Evolutionary conservation across 352 stramenopile species (phyloP), one percentile per base, ranked within the genome.

Genomic region (Globisporangium paroecandrum): DNA sequence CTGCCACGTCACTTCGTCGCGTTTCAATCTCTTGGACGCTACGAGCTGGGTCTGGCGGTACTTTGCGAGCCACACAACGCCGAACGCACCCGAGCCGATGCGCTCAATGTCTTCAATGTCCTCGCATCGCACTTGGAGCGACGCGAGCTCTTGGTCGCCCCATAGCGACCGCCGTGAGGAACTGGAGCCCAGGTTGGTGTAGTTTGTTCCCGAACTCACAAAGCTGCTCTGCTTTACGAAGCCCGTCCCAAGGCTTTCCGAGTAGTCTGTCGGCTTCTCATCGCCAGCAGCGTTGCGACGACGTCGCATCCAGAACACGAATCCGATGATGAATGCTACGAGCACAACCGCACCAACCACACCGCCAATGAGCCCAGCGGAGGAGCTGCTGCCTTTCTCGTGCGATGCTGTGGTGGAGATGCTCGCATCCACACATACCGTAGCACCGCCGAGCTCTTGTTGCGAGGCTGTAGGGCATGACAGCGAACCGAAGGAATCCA

Each of bases 141-240:
- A 80, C 15, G 85, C 36, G 65, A 90, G 74, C 10, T 85, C 78
- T 15, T 85, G 70, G 49, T 90, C 82, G 49, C 82, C 79, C 80
- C 80, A 87, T 4, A 88, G 43, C 0, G 79, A 82, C 27, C 61
- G 66, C 8, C 66, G 34, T 10, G 59, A 36, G n/a, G 7, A 62
- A n/a, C 56, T 49, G 20, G 47, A 62, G n/a, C 63, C 60, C 25
- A 66, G 27, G 29, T 66, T 66, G 20, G 46, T 58, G 60, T 66
- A 58, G 46, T 66, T 66, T 20, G 25, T 49, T 4, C 41, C 43
- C 12, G 43, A 54, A 4, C 34, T 41, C 15, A 24, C 15, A 24
- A 47, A 66, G 58, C 58, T 61, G 9, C 15, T 49, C 22, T 69
- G 38, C 20, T 64, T 64, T 13, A 24, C 1, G 7, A 58, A 59